Evolutionary conservation across 192 early-diverging fungal species (phyloP).

Genomic region (Umbelopsis vinacea): DNA sequence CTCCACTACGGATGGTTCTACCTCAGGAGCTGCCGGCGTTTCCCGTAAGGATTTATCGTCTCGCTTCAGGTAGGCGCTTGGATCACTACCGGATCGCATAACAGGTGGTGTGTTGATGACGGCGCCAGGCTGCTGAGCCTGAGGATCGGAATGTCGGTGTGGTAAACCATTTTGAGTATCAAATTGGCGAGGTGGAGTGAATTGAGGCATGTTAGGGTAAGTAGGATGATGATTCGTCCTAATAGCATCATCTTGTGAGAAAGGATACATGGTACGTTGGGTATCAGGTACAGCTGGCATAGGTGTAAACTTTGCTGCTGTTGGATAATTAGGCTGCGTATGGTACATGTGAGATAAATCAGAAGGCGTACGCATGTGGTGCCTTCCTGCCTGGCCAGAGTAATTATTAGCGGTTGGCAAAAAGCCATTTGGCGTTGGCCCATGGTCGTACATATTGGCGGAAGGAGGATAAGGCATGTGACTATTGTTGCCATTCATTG

Average conservation of each 20-base stretch:
- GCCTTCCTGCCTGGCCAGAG: background rate
- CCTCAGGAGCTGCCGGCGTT: background rate
- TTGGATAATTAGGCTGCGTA: conserved; percentile 2
- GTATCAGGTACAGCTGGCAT: conserved; percentile 19
- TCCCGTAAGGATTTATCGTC: background rate
- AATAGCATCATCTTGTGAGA: background rate
- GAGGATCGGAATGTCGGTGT: conserved; percentile 7
- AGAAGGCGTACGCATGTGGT: conserved; percentile 11
- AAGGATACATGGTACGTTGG: conserved; percentile 21
- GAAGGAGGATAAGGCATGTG: background rate
- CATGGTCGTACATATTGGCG: no score
- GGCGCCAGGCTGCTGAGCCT: background rate
- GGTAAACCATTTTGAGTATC: conserved; percentile 4
- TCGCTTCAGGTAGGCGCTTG: background rate
- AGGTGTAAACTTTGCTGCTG: conserved; percentile 1
- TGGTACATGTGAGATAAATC: conserved; percentile 12
- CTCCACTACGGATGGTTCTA: background rate
- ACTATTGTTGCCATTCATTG: background rate
- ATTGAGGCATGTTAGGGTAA: background rate
- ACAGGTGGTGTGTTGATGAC: background rate
- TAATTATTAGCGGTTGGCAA: background rate
- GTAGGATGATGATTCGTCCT: background rate
- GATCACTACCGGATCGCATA: conserved; percentile 8
- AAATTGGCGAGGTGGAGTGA: conserved; percentile 12
- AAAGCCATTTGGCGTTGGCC: background rate